phyloP scores from a whole-genome alignment of 202 grass and related monocot species.

The Zizania palustris region DNA sequence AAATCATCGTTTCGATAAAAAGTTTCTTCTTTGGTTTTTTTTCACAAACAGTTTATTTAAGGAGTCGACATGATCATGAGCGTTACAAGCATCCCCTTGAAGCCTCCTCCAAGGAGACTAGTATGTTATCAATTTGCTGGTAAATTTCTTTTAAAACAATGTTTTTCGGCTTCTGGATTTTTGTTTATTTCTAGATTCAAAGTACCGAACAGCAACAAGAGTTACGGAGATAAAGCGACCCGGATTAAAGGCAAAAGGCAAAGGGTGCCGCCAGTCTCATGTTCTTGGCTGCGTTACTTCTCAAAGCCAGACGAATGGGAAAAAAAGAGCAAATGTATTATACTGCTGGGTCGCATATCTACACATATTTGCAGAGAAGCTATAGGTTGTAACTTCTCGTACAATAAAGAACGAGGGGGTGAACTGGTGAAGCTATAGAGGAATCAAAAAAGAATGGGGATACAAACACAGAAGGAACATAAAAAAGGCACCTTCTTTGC shows the following conservation, averaged over 20 bases:
- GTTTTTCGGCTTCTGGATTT: too few species aligned
- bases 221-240: too few species aligned
- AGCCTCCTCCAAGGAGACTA: too few species aligned
- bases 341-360: constrained; percentile 62
- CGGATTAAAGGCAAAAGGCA: background rate
- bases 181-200: too few species aligned
- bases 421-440: constrained; percentile 29
- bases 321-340: constrained; percentile 43
- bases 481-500: constrained; percentile 66
- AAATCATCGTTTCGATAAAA: too few species aligned
- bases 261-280: background rate
- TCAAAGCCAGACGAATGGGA: background rate
- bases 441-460: constrained; percentile 44
- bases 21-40: too few species aligned
- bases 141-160: too few species aligned
- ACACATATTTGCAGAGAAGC: constrained; percentile 64
- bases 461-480: constrained; percentile 68
- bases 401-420: constrained; percentile 34
- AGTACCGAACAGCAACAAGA: too few species aligned
- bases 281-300: constrained; percentile 47
- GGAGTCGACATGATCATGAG: too few species aligned
- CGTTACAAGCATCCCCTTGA: too few species aligned
- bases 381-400: constrained; percentile 48
- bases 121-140: too few species aligned
- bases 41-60: too few species aligned